Base-by-base conservation (phyloP, 495 filamentous ascomycete species). In the Lasiosphaeria ovina region DNA sequence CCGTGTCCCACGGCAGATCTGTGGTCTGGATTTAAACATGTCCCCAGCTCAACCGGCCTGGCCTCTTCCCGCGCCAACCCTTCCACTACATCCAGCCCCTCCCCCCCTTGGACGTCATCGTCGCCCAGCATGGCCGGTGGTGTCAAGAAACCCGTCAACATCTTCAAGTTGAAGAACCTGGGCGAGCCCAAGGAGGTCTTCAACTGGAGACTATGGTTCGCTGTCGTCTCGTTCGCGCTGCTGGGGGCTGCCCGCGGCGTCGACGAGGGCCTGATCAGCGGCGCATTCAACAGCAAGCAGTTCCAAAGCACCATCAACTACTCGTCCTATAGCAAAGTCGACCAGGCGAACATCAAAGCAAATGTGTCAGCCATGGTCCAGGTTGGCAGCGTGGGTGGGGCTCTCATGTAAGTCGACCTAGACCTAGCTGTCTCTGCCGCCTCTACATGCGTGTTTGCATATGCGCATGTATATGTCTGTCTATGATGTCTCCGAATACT, bases 351-450 rank as follows among this genome's bases (percentile, higher is more conserved):
- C 64, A 87, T 86, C 73, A 84, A 87, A 64, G 86, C 77, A 40
- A 89, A 89, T 72, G 84, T 90, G 32, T 85, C 87, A 1, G 76
- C 86, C 12, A 90, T 90, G 87, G 87, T 89, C 1, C 87, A 89
- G 64, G 83, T 89, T 56, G 87, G 87, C 8, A 84, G 80, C 31
- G 83, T 90, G 9, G 83, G 75, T 5, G 87, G 87, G 14, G 85
- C 85, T 36, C 75, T 87, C 8, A 77, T 89, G 76, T 83, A 66
- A 61, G 79, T 76, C 36, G n/a, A n/a, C 16, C 12, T 47, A 5
- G 35, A 32, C 51, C 33, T 35, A 1, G 3, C 34, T 33, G 16
- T 56, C 31, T 33, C 5, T 6, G 4, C 17, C 14, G 6, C 4
- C 4, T 16, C 35, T 32, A 0, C 24, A 24, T 24, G 24, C 24